These are phyloP conservation scores for Gossypium aridum DNA, from an alignment of 441 rosid species.

Conservation along the genomic window DNA sequence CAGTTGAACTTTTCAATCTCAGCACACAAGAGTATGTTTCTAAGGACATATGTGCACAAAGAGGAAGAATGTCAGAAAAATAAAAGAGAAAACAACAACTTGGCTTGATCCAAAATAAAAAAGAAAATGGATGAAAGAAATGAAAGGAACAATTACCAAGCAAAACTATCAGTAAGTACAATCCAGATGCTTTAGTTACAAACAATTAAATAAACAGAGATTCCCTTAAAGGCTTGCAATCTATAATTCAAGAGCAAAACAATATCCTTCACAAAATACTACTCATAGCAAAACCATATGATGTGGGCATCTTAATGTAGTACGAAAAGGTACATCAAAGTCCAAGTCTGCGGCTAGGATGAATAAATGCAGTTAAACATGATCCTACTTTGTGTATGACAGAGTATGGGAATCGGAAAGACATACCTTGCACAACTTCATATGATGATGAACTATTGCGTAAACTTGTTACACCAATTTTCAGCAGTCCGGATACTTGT, in stretches of 20 bases:
- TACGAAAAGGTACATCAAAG: background rate
- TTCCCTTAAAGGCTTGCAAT: constrained; percentile 1
- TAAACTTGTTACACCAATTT: constrained; percentile 80
- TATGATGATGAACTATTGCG: constrained; percentile 90
- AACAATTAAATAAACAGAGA: background rate
- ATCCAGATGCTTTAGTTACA: background rate
- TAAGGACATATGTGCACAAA: constrained; percentile 25
- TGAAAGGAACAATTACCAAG: background rate
- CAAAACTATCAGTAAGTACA: background rate
- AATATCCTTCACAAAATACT: background rate
- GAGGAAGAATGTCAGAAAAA: background rate
- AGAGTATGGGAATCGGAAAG: constrained; percentile 20
- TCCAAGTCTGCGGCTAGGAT: background rate
- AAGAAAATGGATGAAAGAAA: background rate
- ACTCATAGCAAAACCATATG: background rate
- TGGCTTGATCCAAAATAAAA: background rate
- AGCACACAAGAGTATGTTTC: constrained; percentile 74
- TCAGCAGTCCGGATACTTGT: constrained; percentile 88
- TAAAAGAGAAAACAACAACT: constrained; percentile 9
- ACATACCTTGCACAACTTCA: constrained; percentile 79
- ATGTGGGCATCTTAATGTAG: background rate
- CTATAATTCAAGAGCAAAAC: background rate
- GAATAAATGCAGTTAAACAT: background rate
- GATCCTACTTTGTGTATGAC: background rate
- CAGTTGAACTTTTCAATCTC: constrained; percentile 77